These are phyloP conservation scores for Beauveria scarabaeidicola DNA, from an alignment of 2,329 filamentous ascomycete species.

Conservation along the genomic window DNA sequence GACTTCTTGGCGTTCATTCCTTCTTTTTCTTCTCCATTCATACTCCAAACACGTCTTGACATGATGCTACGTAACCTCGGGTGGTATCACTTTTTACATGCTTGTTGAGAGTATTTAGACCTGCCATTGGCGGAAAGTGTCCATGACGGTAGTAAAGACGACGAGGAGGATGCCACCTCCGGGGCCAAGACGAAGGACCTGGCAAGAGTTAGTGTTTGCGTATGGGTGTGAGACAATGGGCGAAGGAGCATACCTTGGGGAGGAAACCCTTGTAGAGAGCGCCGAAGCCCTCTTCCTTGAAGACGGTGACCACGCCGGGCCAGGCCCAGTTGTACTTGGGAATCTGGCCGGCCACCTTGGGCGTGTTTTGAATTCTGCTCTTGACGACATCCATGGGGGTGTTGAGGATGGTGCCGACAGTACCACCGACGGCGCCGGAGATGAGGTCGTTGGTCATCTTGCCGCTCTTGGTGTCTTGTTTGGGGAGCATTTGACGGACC, in stretches of 20 bases:
- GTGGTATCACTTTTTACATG: neutral
- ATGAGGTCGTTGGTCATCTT: conserved; percentile 84
- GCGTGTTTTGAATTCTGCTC: conserved; percentile 91
- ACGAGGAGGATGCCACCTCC: conserved; percentile 66
- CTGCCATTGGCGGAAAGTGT: conserved; percentile 70
- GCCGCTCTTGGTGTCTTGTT: conserved; percentile 67
- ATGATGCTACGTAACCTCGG: neutral
- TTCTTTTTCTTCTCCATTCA: neutral
- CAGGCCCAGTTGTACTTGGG: conserved; percentile 99
- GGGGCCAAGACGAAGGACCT: conserved; percentile 43
- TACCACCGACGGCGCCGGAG: conserved; percentile 81
- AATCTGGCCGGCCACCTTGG: conserved; percentile 67
- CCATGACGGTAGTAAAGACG: conserved; percentile 81
- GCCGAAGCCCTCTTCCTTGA: conserved; percentile 84
- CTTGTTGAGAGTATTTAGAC: neutral
- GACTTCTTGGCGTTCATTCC: neutral
- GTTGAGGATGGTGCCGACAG: conserved; percentile 81
- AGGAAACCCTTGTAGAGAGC: conserved; percentile 97
- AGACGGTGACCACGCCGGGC: conserved; percentile 75
- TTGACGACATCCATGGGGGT: conserved; percentile 97
- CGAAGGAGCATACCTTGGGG: conserved; percentile 72
- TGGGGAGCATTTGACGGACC: conserved; percentile 75
- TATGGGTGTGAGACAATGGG: too few relatives aligned
- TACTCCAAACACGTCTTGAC: neutral
- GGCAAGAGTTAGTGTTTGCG: neutral